Evolutionary conservation across 2,329 filamentous ascomycete genomes (phyloP).

Genomic region (Diaporthe sp.): DNA sequence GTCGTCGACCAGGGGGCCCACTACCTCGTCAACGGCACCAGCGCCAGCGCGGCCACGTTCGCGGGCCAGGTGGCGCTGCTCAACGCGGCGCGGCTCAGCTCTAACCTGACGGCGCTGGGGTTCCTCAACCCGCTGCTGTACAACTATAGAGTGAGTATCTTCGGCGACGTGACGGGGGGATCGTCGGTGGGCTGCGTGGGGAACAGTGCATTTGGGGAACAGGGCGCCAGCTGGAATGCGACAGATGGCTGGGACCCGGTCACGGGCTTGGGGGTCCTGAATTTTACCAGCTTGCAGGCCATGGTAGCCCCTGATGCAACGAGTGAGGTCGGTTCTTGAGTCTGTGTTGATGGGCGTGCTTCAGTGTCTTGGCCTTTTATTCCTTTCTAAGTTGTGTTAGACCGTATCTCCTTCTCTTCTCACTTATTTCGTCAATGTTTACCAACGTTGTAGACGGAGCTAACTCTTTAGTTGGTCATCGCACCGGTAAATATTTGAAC

Average conservation of each 20-base stretch:
- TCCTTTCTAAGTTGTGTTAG: no score
- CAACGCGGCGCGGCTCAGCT: constrained; percentile 57
- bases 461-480: not conserved
- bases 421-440: not conserved
- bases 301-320: not conserved
- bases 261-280: constrained; percentile 49
- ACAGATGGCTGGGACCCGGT: constrained; percentile 52
- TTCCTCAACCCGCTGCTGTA: constrained; percentile 61
- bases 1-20: constrained; percentile 47
- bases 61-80: constrained; percentile 59
- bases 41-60: constrained; percentile 57
- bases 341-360: not conserved
- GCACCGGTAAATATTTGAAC: not conserved
- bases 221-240: constrained; percentile 44
- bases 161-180: constrained; percentile 49
- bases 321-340: not conserved
- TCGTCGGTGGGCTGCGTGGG: constrained; percentile 45
- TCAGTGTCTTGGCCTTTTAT: not conserved
- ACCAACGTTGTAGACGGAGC: not conserved
- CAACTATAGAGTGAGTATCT: constrained; percentile 44
- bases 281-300: constrained; percentile 40
- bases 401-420: not conserved
- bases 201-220: not conserved
- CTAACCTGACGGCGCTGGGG: constrained; percentile 54
- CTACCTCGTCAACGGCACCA: constrained; percentile 48